Conservation (phyloP, 495 filamentous ascomycete species). For the Rusavskia elegans region DNA sequence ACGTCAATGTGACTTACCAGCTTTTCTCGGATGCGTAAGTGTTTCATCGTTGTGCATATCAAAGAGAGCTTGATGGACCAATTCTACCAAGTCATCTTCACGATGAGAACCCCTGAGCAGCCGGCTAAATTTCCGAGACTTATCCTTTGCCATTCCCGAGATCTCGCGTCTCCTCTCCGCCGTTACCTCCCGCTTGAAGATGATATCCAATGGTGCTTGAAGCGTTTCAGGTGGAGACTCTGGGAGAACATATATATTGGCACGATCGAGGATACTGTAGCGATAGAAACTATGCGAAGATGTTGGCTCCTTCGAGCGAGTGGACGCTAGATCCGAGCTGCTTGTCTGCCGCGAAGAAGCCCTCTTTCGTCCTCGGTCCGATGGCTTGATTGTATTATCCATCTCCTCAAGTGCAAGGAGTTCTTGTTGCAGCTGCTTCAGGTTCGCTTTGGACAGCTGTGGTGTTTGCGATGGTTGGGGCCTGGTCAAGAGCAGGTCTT, state of each 20-base stretch:
- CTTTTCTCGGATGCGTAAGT: constrained; percentile 4
- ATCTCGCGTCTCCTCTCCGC: constrained; percentile 3
- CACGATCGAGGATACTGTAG: constrained; percentile 3
- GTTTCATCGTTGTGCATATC: constrained; percentile 1
- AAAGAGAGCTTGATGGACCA: not conserved
- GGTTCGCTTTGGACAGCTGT: constrained; percentile 2
- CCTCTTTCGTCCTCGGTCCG: not conserved
- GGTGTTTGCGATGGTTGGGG: not conserved
- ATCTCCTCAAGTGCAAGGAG: not conserved
- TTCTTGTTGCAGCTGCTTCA: constrained; percentile 2
- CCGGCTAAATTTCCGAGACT: not conserved
- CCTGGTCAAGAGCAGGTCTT: not conserved
- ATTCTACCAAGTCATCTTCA: constrained; percentile 4
- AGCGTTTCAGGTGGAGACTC: constrained; percentile 4
- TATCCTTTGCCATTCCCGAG: not conserved
- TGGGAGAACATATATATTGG: constrained; percentile 2
- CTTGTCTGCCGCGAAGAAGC: constrained; percentile 3
- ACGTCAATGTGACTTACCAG: constrained; percentile 1
- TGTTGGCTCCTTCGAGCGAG: not conserved
- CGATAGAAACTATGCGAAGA: constrained; percentile 3
- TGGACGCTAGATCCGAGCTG: constrained; percentile 2
- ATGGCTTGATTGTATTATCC: not conserved
- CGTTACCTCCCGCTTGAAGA: constrained; percentile 2
- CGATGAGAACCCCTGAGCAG: not conserved
- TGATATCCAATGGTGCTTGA: constrained; percentile 1